Evolutionary conservation across 2,329 filamentous ascomycete species (phyloP).

Genomic region (Plenodomus lindquistii): DNA sequence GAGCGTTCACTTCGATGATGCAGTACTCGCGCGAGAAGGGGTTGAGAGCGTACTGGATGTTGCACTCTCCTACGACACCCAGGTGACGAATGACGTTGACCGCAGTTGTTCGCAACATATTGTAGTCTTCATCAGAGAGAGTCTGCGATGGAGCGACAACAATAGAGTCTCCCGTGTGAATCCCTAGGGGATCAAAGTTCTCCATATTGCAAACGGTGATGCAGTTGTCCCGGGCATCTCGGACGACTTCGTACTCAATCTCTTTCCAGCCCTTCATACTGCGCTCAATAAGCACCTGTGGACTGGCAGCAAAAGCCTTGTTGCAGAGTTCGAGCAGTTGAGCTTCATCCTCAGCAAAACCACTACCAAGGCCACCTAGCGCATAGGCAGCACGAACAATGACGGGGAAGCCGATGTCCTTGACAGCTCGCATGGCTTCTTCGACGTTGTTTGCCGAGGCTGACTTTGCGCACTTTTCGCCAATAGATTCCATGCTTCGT

Average conservation of each 20-base stretch:
- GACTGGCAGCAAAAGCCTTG: slow-evolving; percentile 92
- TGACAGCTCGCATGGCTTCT: slow-evolving; percentile 85
- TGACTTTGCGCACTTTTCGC: slow-evolving; percentile 96
- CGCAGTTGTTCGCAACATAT: slow-evolving; percentile 96
- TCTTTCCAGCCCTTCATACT: slow-evolving; percentile 99
- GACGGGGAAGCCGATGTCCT: slow-evolving; percentile 92
- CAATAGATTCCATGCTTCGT: slow-evolving; percentile 96
- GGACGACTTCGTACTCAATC: slow-evolving; percentile 97
- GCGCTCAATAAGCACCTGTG: slow-evolving; percentile 93
- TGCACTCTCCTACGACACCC: slow-evolving; percentile 97
- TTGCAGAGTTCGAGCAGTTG: slow-evolving; percentile 87
- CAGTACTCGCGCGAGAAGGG: slow-evolving; percentile 95
- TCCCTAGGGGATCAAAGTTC: slow-evolving; percentile 97
- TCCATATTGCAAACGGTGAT: slow-evolving; percentile 99
- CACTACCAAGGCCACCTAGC: slow-evolving; percentile 90
- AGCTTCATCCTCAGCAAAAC: slow-evolving; percentile 86
- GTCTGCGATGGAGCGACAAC: slow-evolving; percentile 98
- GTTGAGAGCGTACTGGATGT: slow-evolving; percentile 97
- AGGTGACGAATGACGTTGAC: slow-evolving; percentile 97
- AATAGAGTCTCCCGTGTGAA: slow-evolving; percentile 97
- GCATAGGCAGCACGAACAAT: slow-evolving; percentile 97
- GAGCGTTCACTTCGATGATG: slow-evolving; percentile 98
- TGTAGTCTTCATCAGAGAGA: slow-evolving; percentile 95
- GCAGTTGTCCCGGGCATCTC: slow-evolving; percentile 94
- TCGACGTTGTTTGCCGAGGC: slow-evolving; percentile 87